Base-by-base conservation (phyloP, 2,329 filamentous ascomycete species). In the Aspergillus brasiliensis region DNA sequence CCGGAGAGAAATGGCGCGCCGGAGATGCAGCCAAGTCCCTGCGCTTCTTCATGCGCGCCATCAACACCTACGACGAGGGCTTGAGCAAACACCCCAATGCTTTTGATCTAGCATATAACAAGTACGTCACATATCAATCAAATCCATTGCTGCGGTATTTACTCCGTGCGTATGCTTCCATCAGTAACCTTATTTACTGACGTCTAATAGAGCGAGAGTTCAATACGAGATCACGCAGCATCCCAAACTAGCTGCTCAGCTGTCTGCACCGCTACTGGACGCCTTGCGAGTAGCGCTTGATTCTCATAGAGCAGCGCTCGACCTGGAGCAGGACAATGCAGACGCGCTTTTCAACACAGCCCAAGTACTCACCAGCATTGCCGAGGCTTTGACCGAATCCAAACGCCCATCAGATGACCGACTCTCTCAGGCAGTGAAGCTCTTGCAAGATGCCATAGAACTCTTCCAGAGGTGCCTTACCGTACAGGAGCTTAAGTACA, bases 21-120 rank as follows among this genome's bases (percentile, higher is more conserved):
- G 89, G 89, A 21, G 89, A 92, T 71, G 83, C 86, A 19, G 84
- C 81, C 51, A 91, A 91, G 68, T 83, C 85, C 4, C 80, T 82
- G 63, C 79, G 86, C 49, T 82, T 82, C 67, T 82, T 81, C 69
- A 81, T 86, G 64, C 80, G 87, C 62, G 89, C 89, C 11, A 83
- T 91, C 55, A 83, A 89, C 54, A 81, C 82, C 47, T 92, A 91
- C 69, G 83, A 86, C 62, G 82, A 85, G 56, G 89, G 87, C 11
- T 71, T 91, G 31, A 76, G 78, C 51, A 84, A 80, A 61, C 87
- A 86, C 69, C 86, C 88, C 2, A 69, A 72, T 8, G 86, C 82
- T 19, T 88, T 91, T 74, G 89, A 91, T 74, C 80, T 91, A 37
- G 88, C 88, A 10, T 91, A 91, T 73, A 91, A 91, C 73, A 91